Evolutionary conservation across 768 basidiomycete genomes (phyloP).

Genomic region (Chalciporus piperatus): DNA sequence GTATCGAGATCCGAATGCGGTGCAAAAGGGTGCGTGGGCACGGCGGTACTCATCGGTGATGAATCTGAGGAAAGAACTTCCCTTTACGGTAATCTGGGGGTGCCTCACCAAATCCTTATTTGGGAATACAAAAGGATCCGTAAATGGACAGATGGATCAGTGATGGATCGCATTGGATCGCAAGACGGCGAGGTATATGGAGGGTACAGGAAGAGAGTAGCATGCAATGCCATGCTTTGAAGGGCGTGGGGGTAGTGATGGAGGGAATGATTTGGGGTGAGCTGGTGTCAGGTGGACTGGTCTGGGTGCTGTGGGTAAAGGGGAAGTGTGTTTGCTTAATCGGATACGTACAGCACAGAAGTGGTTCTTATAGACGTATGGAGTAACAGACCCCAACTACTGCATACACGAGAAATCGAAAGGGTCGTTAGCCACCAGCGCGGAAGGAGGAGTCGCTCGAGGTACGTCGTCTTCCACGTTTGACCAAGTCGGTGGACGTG

Average conservation of each 20-base stretch:
- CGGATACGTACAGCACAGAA: conserved; percentile 20
- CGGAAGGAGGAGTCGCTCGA: conserved; percentile 1
- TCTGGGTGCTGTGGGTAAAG: conserved; percentile 28
- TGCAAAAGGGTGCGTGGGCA: conserved; percentile 26
- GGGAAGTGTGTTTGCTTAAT: conserved; percentile 14
- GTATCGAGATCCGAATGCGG: conserved; percentile 22
- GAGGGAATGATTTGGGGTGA: conserved; percentile 21
- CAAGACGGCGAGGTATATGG: background rate
- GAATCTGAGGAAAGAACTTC: conserved; percentile 21
- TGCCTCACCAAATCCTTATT: conserved; percentile 8
- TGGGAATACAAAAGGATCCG: conserved; percentile 16
- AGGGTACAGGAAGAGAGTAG: background rate
- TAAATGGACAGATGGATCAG: conserved; percentile 18
- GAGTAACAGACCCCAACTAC: background rate
- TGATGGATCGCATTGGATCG: background rate
- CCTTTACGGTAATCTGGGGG: conserved; percentile 28
- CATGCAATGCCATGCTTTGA: conserved; percentile 10
- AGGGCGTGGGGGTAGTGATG: conserved; percentile 23
- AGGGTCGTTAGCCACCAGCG: too few relatives aligned
- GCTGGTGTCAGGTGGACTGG: conserved; percentile 7
- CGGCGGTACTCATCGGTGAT: conserved; percentile 21
- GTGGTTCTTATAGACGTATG: conserved; percentile 17
- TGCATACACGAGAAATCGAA: conserved; percentile 1
- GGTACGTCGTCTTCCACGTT: conserved; percentile 20
- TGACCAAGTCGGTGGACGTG: background rate